Conservation (phyloP, 768 basidiomycete species). For the Macrolepiota fuliginosa region DNA sequence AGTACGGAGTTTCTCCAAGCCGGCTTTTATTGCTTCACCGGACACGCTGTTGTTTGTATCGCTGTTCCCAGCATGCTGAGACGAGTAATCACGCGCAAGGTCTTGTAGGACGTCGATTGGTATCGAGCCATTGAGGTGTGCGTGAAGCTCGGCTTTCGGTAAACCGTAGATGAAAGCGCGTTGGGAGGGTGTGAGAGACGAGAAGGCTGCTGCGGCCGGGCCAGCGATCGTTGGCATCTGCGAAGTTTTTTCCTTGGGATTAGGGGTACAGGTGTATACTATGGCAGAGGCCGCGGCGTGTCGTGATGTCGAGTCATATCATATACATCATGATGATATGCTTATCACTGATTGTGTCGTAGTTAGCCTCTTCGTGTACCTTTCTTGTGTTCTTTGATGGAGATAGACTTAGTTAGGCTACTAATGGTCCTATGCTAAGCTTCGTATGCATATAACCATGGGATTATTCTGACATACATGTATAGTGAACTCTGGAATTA, state of each 20-base stretch:
- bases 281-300: not conserved
- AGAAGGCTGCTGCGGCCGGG: conserved; percentile 50
- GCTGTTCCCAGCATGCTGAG: not conserved
- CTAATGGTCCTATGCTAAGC: too few relatives aligned
- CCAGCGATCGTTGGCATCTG: conserved; percentile 29
- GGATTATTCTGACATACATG: too few relatives aligned
- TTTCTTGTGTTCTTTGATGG: too few relatives aligned
- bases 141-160: conserved; percentile 84
- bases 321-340: not conserved
- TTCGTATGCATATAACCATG: too few relatives aligned
- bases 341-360: too few relatives aligned
- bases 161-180: conserved; percentile 57
- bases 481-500: too few relatives aligned
- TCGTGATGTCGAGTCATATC: not conserved
- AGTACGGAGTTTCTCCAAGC: conserved; percentile 36
- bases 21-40: conserved; percentile 28
- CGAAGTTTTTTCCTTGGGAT: not conserved
- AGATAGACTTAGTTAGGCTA: too few relatives aligned
- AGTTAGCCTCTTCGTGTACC: too few relatives aligned
- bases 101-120: conserved; percentile 62
- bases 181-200: conserved; percentile 48
- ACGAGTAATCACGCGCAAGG: conserved; percentile 47
- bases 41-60: not conserved
- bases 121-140: conserved; percentile 84
- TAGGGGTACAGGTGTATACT: not conserved